A percentile compares a stretch with the other conserved stretches of the same genome.
Conservation (phyloP, 169 alveolate species). For the Ichthyophthirius multifiliis region DNA sequence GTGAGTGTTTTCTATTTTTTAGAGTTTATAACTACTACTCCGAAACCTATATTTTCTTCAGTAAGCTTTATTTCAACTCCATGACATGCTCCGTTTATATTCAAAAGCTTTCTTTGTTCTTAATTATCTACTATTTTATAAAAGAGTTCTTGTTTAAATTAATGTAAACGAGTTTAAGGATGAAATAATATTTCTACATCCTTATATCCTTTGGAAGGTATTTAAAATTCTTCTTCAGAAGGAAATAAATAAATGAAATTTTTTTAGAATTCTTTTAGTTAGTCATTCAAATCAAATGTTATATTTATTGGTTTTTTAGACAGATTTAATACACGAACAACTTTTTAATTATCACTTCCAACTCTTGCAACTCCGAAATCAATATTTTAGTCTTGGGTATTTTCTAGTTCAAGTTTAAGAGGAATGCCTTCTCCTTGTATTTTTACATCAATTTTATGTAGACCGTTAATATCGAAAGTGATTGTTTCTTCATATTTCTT, state of each 20-base stretch:
- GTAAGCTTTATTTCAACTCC: conserved; percentile 88
- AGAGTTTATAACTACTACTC: conserved; percentile 81
- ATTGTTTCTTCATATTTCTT: conserved; percentile 80
- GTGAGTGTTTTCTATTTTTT: conserved; percentile 69
- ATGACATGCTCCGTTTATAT: conserved; percentile 85
- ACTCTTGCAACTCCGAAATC: conserved; percentile 83
- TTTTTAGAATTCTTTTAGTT: conserved; percentile 61
- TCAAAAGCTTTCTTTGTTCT: conserved; percentile 74
- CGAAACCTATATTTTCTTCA: conserved; percentile 87
- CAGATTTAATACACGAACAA: conserved; percentile 71
- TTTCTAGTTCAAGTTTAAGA: conserved; percentile 81
- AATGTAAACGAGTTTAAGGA: conserved; percentile 84
- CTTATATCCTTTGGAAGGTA: conserved; percentile 82
- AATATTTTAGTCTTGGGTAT: conserved; percentile 77
- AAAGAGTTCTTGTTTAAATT: conserved; percentile 73
- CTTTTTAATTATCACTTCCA: conserved; percentile 74
- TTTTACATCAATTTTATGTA: conserved; percentile 78
- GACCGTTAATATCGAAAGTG: conserved; percentile 84
- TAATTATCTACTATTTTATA: conserved; percentile 73
- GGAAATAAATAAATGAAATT: conserved; percentile 38
- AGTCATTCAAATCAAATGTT: conserved; percentile 35
- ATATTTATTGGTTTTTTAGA: conserved; percentile 59
- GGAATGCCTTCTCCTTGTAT: conserved; percentile 90
- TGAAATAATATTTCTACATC: conserved; percentile 80
- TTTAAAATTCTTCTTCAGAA: conserved; percentile 55